Conservation (phyloP, 2,329 filamentous ascomycete species). For the Lojkania enalia region DNA sequence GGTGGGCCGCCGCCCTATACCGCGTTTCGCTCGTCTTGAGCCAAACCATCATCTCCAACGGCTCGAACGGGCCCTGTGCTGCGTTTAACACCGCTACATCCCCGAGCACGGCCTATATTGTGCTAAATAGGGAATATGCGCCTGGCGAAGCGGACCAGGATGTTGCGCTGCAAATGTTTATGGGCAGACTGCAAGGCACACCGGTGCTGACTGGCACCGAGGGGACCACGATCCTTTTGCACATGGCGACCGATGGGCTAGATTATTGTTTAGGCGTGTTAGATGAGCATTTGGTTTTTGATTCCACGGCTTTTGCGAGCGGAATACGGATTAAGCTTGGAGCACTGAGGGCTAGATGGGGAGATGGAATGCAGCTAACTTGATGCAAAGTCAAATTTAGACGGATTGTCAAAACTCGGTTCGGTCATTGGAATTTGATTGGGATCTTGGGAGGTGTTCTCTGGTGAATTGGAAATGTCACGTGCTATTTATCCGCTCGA, state of each 20-base stretch:
- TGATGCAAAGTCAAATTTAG: background rate
- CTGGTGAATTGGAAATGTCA: too few relatives aligned
- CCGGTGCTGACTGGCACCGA: slow-evolving; percentile 1
- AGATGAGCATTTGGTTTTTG: slow-evolving; percentile 1
- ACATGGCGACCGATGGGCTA: background rate
- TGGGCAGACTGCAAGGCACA: background rate
- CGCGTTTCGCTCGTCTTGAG: slow-evolving; percentile 60
- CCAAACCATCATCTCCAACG: slow-evolving; percentile 51
- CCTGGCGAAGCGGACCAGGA: background rate
- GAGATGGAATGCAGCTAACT: background rate
- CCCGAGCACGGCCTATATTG: background rate
- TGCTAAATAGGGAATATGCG: background rate
- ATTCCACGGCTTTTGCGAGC: slow-evolving; percentile 12
- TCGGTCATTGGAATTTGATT: background rate
- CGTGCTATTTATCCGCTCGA: too few relatives aligned
- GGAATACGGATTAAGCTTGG: background rate
- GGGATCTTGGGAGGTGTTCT: too few relatives aligned
- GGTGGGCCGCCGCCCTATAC: slow-evolving; percentile 63
- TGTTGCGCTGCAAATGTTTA: background rate
- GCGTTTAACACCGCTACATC: background rate
- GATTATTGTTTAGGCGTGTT: slow-evolving; percentile 2
- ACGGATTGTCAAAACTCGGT: background rate
- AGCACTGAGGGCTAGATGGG: background rate
- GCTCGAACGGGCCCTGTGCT: background rate
- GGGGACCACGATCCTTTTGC: background rate